phyloP scores from a whole-genome alignment of 2,329 filamentous ascomycete genomes.

The Fusarium haematococcum region DNA sequence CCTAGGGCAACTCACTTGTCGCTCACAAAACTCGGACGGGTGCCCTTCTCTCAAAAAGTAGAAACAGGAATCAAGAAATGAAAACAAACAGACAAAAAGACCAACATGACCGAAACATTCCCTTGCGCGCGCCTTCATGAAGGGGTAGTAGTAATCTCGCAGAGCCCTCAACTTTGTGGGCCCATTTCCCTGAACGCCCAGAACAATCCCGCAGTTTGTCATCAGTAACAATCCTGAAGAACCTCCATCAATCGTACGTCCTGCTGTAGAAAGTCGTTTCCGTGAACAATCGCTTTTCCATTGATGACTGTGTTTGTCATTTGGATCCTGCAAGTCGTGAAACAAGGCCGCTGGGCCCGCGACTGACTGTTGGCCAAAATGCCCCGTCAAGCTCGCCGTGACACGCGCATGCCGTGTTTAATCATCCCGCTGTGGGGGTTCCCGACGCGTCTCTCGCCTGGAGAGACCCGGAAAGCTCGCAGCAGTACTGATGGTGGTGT shows the following conservation, averaged over 20 bases:
- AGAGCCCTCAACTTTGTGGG: conserved; percentile 42
- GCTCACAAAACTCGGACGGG: conserved; percentile 22
- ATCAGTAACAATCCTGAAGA: conserved; percentile 41
- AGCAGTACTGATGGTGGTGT: conserved; percentile 15
- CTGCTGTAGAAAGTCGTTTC: conserved; percentile 32
- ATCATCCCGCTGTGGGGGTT: conserved; percentile 5
- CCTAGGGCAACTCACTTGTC: conserved; percentile 3
- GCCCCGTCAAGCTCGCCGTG: neutral
- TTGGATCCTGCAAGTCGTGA: conserved; percentile 21
- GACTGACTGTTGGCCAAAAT: conserved; percentile 4
- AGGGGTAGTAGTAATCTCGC: conserved; percentile 36
- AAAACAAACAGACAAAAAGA: conserved; percentile 10
- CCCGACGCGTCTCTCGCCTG: conserved; percentile 12
- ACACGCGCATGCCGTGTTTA: conserved; percentile 18
- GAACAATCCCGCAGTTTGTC: conserved; percentile 44
- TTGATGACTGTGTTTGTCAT: conserved; percentile 14
- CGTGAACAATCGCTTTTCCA: conserved; percentile 23
- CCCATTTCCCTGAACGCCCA: conserved; percentile 45
- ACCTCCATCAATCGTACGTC: conserved; percentile 27
- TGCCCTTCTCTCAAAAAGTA: conserved; percentile 21
- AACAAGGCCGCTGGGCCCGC: conserved; percentile 7
- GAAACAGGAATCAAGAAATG: conserved; percentile 30
- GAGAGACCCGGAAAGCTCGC: conserved; percentile 4
- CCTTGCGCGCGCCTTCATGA: conserved; percentile 44
- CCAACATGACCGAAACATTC: conserved; percentile 27